A percentile compares a stretch with the other conserved stretches of the same genome.
Conservation (phyloP, 192 early-diverging fungal species). For the Coemansia sp. region DNA sequence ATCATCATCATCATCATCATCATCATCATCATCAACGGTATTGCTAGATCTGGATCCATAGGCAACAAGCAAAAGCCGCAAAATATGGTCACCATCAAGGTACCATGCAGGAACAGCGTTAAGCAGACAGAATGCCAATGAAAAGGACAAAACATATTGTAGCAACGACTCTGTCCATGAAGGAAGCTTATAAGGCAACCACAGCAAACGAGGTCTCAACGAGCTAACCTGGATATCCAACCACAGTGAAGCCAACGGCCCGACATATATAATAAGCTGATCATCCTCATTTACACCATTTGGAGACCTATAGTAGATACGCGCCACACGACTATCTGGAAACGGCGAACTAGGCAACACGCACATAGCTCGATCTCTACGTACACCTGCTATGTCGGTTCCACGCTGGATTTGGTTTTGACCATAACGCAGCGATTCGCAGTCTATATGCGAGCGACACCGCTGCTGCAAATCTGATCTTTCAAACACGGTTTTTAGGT, state of each 20-base stretch:
- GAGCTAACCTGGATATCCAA: slow-evolving; percentile 41
- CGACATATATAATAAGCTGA: slow-evolving; percentile 26
- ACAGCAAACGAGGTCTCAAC: slow-evolving; percentile 20
- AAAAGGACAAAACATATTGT: slow-evolving; percentile 45
- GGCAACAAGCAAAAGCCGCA: slow-evolving; percentile 18
- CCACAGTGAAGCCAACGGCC: slow-evolving; percentile 32
- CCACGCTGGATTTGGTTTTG: neutral
- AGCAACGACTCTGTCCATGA: slow-evolving; percentile 28
- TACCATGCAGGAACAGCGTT: slow-evolving; percentile 43
- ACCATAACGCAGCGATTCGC: neutral
- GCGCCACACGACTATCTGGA: slow-evolving; percentile 29
- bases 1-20: no score
- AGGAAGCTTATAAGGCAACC: slow-evolving; percentile 19
- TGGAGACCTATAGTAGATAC: slow-evolving; percentile 18
- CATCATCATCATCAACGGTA: neutral
- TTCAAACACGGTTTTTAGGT: slow-evolving; percentile 24
- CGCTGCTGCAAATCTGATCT: slow-evolving; percentile 9
- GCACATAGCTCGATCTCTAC: slow-evolving; percentile 8
- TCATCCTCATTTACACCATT: neutral
- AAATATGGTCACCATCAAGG: slow-evolving; percentile 36
- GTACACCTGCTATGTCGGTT: neutral
- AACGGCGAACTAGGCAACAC: slow-evolving; percentile 37
- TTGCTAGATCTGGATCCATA: slow-evolving; percentile 1
- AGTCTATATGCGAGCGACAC: slow-evolving; percentile 27
- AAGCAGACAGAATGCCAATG: slow-evolving; percentile 38